Evolutionary conservation across 2,329 filamentous ascomycete genomes (phyloP), one percentile per base, ranked within the genome.

Genomic region (Mollisiaceae sp.): DNA sequence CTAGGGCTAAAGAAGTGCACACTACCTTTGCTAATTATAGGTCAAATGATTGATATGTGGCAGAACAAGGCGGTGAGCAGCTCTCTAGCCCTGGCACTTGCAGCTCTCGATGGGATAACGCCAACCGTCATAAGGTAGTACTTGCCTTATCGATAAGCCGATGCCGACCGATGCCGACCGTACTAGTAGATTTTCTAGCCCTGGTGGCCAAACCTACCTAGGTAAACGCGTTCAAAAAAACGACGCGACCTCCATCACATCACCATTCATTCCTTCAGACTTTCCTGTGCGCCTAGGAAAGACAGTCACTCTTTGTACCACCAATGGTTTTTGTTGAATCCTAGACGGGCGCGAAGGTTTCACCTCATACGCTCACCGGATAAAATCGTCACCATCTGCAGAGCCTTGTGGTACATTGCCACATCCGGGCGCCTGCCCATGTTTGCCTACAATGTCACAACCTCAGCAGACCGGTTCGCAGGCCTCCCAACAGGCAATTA

Each of bases 401-500:
- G 8, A 57, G 55, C 55, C 55, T 57, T 22, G 24, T 15, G 27
- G 52, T 54, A 54, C 50, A 36, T 57, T 4, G 55, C 55, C 55
- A 57, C 27, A 50, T 18, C 59, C 41, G 63, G 59, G 52, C 63
- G 63, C 45, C 59, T 65, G 59, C 63, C 11, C 32, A 8, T 27
- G 59, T 67, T 64, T 64, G 47, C 60, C 59, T 47, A 67, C 47
- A 14, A 70, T 70, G 69, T 67, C 65, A 47, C 65, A 68, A 59
- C 43, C 63, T n/a, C 36, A 57, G 57, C 59, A 47, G 52, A 35
- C 56, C 45, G 41, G 24, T 18, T 60, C 57, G 41, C 52, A 54
- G 27, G 47, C 52, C 39, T 38, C 47, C 14, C 60, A 60, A 15
- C 24, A 45, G 4, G 59, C 57, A 11, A 64, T 76, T 20, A 70